Base-by-base conservation (phyloP, 2,329 filamentous ascomycete genomes). In the Podosphaera aphanis region DNA sequence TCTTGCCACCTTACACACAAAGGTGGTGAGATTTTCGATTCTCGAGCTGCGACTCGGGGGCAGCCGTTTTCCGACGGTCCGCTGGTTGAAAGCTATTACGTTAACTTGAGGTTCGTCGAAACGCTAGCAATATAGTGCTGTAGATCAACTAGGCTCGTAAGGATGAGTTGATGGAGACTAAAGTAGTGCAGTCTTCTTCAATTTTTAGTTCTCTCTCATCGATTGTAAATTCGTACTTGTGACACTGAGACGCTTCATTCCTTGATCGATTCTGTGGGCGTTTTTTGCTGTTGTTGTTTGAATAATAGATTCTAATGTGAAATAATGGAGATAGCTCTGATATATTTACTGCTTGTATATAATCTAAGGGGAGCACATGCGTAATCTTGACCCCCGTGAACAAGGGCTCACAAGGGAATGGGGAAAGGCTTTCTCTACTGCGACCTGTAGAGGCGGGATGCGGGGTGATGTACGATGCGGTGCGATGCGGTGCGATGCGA, bases 371-470 rank as follows among this genome's bases (percentile, higher is more conserved):
- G 18, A 11, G 37, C 37, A 16, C 37, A 23, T 39, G 37, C 37
- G 37, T 39, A 23, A 39, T 39, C 20, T 39, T 39, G 3, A 16
- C 39, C 39, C 20, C 39, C 23, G 21, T 27, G 27, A 21, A 27
- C n/a, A 4, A 25, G 21, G 20, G n/a, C 29, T 33, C 29, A 21
- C 3, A 18, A 33, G 20, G 42, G 42, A 25, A 31, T 15, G 31
- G 42, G 27, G n/a, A 44, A 46, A 40, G 46, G 49, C 50, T 46
- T 49, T 51, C 46, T 50, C 48, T 53, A 40, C 52, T 53, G 50
- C 53, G 51, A 49, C 52, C 53, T 43, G 47, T 44, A 13, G 47
- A 54, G 48, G 53, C 52, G 50, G 51, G 50, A 47, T 52, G 51
- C 51, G 50, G 50, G 51, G 52, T 52, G 49, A 45, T 39, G 43